phyloP scores from a whole-genome alignment of 2,329 filamentous ascomycete genomes.

The Claviceps africana region DNA sequence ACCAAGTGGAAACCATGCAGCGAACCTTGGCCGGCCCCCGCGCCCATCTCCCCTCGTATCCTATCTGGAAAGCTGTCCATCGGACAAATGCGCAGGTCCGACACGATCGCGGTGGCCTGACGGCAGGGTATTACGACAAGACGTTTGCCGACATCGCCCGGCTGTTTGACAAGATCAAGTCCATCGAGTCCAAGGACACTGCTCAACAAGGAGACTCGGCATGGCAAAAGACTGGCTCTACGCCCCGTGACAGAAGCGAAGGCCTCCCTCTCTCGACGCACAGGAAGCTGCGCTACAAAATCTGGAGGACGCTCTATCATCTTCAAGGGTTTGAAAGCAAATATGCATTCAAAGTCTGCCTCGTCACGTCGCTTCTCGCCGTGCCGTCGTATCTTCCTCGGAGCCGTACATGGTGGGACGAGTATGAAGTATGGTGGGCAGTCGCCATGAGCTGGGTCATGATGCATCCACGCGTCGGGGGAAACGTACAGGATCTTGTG shows the following conservation, averaged over 20 bases:
- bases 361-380: slow-evolving; percentile 36
- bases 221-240: neutral
- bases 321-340: slow-evolving; percentile 44
- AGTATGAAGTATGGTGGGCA: slow-evolving; percentile 43
- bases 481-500: slow-evolving; percentile 43
- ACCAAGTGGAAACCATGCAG: slow-evolving; percentile 34
- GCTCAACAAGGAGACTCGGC: neutral
- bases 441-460: slow-evolving; percentile 44
- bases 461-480: slow-evolving; percentile 35
- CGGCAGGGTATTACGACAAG: slow-evolving; percentile 34
- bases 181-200: slow-evolving; percentile 17
- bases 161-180: slow-evolving; percentile 29
- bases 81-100: slow-evolving; percentile 42
- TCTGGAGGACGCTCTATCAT: slow-evolving; percentile 36
- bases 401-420: slow-evolving; percentile 38
- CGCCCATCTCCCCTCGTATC: slow-evolving; percentile 38
- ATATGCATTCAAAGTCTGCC: slow-evolving; percentile 42
- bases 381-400: slow-evolving; percentile 37
- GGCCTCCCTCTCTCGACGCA: slow-evolving; percentile 16
- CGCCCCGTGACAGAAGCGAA: neutral
- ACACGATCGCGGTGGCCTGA: slow-evolving; percentile 44
- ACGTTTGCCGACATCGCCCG: slow-evolving; percentile 30
- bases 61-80: slow-evolving; percentile 37
- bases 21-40: slow-evolving; percentile 24
- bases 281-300: slow-evolving; percentile 27